Base-by-base conservation (phyloP, 768 basidiomycete genomes). In the Coprinopsis marcescibilis region DNA sequence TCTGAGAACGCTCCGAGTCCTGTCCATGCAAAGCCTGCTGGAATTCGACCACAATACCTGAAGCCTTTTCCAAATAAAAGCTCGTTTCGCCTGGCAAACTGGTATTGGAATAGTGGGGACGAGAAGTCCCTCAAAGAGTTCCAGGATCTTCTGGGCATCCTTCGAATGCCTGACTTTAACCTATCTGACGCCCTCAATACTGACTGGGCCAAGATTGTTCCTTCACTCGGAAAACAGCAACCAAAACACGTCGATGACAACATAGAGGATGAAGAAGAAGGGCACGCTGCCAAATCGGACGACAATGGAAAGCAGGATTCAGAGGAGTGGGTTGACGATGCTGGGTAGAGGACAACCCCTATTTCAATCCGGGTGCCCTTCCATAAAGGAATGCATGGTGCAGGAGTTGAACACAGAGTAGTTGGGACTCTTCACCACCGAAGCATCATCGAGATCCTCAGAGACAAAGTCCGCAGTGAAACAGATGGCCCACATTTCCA, bases 401-500 rank as follows among this genome's bases (percentile, higher is more conserved):
- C 30, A n/a, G 30, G 30, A 8, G n/a, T n/a, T 8, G 30, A 32
- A 32, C n/a, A 32, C n/a, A 8, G 30, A 32, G n/a, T n/a, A 8
- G 30, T 32, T 8, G 30, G 10, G 10, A 32, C 8, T n/a, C 30
- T 32, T 32, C 30, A 32, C 10, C 30, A 32, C 30, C 30, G 30
- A 8, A 32, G n/a, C 10, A 32, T 32, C 30, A 32, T n/a, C n/a
- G 8, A 8, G 8, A n/a, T 32, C 10, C 8, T 32, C 30, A n/a
- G n/a, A n/a, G 30, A 32, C 8, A 32, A 32, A n/a, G n/a, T 32
- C n/a, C 30, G 30, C 30, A 32, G n/a, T 32, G 8, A 8, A 8
- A 8, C 10, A n/a, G 30, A 32, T 32, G 57, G 47, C 1, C 24
- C 43, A 37, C 23, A 30, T 3, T 56, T 50, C 30, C 51, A 57